phyloP scores from a whole-genome alignment of 1,139 yeast species.

The Pichia cactophila region DNA sequence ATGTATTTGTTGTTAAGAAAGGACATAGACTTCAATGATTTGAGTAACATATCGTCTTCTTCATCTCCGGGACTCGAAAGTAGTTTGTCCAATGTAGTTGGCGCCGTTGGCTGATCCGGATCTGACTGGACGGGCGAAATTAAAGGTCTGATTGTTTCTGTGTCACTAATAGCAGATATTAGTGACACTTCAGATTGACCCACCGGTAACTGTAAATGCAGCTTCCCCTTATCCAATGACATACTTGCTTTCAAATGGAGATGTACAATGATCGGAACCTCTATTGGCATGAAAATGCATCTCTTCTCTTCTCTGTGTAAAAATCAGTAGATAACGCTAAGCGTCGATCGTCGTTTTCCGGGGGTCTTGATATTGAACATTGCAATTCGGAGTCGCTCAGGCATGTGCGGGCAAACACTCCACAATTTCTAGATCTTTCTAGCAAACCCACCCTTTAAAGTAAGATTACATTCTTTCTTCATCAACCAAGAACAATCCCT shows the following conservation, averaged over 20 bases:
- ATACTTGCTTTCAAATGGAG: not conserved
- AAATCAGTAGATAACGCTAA: no score
- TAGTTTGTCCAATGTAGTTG: constrained; percentile 1
- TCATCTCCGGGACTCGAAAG: constrained; percentile 10
- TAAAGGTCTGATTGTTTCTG: constrained; percentile 8
- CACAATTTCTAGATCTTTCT: not conserved
- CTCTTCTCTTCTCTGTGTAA: no score
- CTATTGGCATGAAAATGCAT: no score
- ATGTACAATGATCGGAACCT: not conserved
- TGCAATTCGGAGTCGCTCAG: not conserved
- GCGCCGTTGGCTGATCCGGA: constrained; percentile 8
- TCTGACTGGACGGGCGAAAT: constrained; percentile 14
- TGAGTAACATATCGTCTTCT: constrained; percentile 11
- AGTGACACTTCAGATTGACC: constrained; percentile 2
- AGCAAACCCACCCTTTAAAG: not conserved
- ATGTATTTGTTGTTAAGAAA: not conserved
- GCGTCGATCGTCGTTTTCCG: not conserved
- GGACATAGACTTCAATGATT: constrained; percentile 9
- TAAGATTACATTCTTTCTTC: not conserved
- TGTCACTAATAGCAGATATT: constrained; percentile 2
- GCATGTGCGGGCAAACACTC: not conserved
- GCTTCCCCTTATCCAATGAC: not conserved
- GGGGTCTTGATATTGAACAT: not conserved
- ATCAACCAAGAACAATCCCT: not conserved
- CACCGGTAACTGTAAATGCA: not conserved